Evolutionary conservation across 495 filamentous ascomycete genomes (phyloP), one percentile per base, ranked within the genome.

Genomic region (Filosporella fistucella): DNA sequence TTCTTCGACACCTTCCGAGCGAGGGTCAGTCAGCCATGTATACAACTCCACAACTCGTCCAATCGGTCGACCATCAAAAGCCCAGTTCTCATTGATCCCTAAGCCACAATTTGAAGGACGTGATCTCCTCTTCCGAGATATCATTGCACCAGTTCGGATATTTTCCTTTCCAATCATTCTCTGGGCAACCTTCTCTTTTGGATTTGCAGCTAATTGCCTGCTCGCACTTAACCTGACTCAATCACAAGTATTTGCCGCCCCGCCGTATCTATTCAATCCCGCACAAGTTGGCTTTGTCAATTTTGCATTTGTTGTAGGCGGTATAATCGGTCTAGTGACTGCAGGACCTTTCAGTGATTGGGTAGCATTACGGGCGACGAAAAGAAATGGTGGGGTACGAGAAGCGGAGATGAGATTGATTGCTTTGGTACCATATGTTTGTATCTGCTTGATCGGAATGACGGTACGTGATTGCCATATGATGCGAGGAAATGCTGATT

Each of bases 91-190:
- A 36, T 20, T 78, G 61, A 58, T 57, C 17, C 49, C 75, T 1
- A 77, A 61, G 57, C 44, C 45, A 1, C 23, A 37, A 11, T 51
- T 51, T 30, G 36, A 72, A 71, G 45, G 51, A 62, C 55, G 39
- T 16, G 17, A 51, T 23, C 64, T 70, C 25, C 52, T 63, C 6
- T 33, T 54, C 10, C 45, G 51, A 8, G 52, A 75, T 67, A 23
- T 63, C 9, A 41, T 56, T 25, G 69, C 76, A 29, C 80, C 80
- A 5, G 75, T 75, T 68, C 78, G 78, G 46, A 63, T 84, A 18
- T 72, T 81, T 47, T 59, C 66, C 6, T 84, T 79, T 59, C 79
- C 79, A 0, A 82, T 84, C 51, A 75, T 82, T 29, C 73, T 82
- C 51, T 76, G 80, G 45, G 66, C 77, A 10, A 70, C 71, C 17